Evolutionary conservation across 2,329 filamentous ascomycete species (phyloP), one percentile per base, ranked within the genome.

Genomic region (Bipolaris zeicola): DNA sequence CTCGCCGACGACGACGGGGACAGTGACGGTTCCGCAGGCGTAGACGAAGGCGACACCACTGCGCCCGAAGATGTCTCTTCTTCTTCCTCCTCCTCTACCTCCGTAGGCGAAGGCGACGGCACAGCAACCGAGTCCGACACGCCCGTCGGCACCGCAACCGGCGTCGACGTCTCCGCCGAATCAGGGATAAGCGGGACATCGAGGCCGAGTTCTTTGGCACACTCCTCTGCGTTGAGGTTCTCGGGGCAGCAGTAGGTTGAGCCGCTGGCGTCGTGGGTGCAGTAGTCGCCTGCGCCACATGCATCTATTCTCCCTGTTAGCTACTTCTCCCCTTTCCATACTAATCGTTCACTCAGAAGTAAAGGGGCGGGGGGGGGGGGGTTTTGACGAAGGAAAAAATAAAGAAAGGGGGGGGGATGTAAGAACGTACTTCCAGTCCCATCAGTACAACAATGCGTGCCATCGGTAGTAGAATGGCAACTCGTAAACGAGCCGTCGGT

Each of bases 171-270:
- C n/a, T 36, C 31, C 4, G 36, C 22, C 3, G 46, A 18, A 31
- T 43, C 48, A 2, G 38, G 48, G 3, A 50, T 43, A 14, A 50
- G 11, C 3, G 39, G 20, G 6, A 18, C 48, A 3, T 39, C 31
- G 7, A 50, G 10, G 10, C 38, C 38, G 5, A 36, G 26, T 3
- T 31, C n/a, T 8, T n/a, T 13, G 53, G 86, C 85, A 74, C 86
- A 89, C 43, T 82, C 74, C 24, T 73, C 74, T 46, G 87, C 78
- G 59, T 81, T 78, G 79, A 83, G 78, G 58, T 76, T 79, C 41
- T 86, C 75, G 39, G 85, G 84, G 75, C 86, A 89, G 79, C 86
- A 89, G 78, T 83, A 83, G 33, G 85, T 87, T 54, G 80, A 76
- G 51, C 76, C 73, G 42, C 72, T 66, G 50, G 74, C 71, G 69